Conservation (phyloP, 2,329 filamentous ascomycete species). For the Claviceps humidiphila region DNA sequence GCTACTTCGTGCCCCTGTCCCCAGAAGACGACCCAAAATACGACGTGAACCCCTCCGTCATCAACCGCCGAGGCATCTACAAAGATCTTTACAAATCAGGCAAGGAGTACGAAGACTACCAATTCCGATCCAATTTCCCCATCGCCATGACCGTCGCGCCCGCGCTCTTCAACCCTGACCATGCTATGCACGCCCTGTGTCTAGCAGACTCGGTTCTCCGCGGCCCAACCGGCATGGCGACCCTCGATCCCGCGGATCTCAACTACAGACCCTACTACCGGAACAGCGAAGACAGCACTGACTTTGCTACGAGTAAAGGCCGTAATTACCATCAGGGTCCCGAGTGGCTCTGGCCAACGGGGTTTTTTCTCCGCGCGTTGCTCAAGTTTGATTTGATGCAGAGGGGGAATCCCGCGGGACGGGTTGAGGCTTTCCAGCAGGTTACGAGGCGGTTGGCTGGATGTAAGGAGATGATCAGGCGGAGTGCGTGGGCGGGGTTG, state of each 20-base stretch:
- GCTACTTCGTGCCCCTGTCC: slow-evolving; percentile 71
- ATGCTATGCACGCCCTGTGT: slow-evolving; percentile 68
- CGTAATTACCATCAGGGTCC: slow-evolving; percentile 97
- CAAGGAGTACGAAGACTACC: slow-evolving; percentile 96
- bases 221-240: slow-evolving; percentile 89
- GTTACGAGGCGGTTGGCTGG: slow-evolving; percentile 69
- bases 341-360: slow-evolving; percentile 96
- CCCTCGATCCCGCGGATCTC: slow-evolving; percentile 77
- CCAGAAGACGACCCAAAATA: slow-evolving; percentile 59
- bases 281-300: slow-evolving; percentile 83
- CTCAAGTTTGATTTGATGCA: slow-evolving; percentile 79
- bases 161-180: slow-evolving; percentile 64
- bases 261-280: slow-evolving; percentile 93
- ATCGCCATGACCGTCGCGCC: slow-evolving; percentile 93
- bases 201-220: slow-evolving; percentile 68
- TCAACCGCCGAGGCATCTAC: slow-evolving; percentile 93
- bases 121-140: slow-evolving; percentile 84
- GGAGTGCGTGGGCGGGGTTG: slow-evolving; percentile 78
- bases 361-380: slow-evolving; percentile 85
- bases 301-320: slow-evolving; percentile 87
- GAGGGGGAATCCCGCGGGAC: slow-evolving; percentile 44
- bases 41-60: slow-evolving; percentile 62
- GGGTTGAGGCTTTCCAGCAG: slow-evolving; percentile 86
- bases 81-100: slow-evolving; percentile 91
- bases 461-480: slow-evolving; percentile 72